Base-by-base conservation (phyloP, 2,329 filamentous ascomycete genomes). In the Amphichorda felina region DNA sequence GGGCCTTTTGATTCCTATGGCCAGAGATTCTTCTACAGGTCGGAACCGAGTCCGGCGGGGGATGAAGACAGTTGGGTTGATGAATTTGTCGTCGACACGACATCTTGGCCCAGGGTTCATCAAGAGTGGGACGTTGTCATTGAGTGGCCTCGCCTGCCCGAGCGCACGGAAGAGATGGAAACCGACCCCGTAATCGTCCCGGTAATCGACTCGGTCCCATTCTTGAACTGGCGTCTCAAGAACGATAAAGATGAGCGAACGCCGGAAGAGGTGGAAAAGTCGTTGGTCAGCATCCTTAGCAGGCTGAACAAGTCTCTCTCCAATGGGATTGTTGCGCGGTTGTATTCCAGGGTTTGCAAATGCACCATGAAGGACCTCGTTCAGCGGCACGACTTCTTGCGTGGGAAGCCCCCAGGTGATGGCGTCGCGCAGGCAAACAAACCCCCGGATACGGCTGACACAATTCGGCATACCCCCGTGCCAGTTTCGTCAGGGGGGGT, bases 221-320 rank as follows among this genome's bases (percentile, higher is more conserved):
- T 38, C 31, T 29, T 38, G 30, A 28, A 27, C 11, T 38, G 36
- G 36, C 22, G 22, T n/a, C 30, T 34, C 11, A 29, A 27, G 24
- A 28, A 15, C 15, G 30, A 19, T 13, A 19, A n/a, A 7, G 30
- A 34, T 11, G 22, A 33, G 7, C 31, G 36, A 17, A 30, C 30
- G 6, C 15, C 30, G 8, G 26, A 17, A 19, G 30, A 30, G 10
- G 15, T 38, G 6, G 30, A 34, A 5, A 33, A 38, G 22, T 19
- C 30, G 13, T 14, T 38, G 15, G 15, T 38, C n/a, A 27, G 27
- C 11, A 27, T 38, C 8, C 17, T 38, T 3, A 17, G 26, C 14
- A 29, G 15, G 10, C 13, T 38, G 14, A 34, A 34, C 11, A 16
- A 27, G n/a, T 30, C 11, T 14, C 16, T 38, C 15, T 15, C 13